phyloP scores from a whole-genome alignment of 345 rosid genomes.

The Draba incana region DNA sequence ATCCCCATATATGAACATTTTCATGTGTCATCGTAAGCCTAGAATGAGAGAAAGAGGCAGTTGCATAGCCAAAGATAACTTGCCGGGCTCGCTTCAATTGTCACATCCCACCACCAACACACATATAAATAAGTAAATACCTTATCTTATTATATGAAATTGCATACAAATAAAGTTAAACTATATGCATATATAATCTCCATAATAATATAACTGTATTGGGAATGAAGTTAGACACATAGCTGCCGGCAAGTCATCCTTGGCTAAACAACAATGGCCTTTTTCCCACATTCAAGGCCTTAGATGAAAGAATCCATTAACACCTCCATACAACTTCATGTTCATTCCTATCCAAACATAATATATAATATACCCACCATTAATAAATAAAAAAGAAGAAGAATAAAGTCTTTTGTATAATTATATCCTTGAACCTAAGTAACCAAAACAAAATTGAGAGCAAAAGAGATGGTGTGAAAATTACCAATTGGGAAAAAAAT shows the following conservation, averaged over 20 bases:
- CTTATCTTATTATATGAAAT: not conserved
- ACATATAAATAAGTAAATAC: not conserved
- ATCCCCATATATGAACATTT: not conserved
- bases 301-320: slow-evolving; percentile 6
- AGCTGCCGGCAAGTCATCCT: slow-evolving; percentile 39
- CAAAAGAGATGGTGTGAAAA: not conserved
- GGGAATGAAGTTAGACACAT: not conserved
- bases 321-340: slow-evolving; percentile 11
- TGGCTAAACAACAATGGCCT: slow-evolving; percentile 33
- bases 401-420: not conserved
- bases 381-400: not conserved
- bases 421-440: not conserved
- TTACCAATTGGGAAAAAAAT: not conserved
- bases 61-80: slow-evolving; percentile 29
- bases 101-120: not conserved
- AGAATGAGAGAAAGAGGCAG: slow-evolving; percentile 35
- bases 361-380: not conserved
- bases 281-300: slow-evolving; percentile 32
- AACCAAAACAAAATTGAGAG: not conserved
- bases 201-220: not conserved
- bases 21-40: slow-evolving; percentile 24
- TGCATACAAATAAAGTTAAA: not conserved
- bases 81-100: slow-evolving; percentile 23
- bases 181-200: not conserved
- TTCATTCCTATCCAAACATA: not conserved